phyloP scores from a whole-genome alignment of 1,139 yeast species.

The Nadsonia starkeyi-henricii region DNA sequence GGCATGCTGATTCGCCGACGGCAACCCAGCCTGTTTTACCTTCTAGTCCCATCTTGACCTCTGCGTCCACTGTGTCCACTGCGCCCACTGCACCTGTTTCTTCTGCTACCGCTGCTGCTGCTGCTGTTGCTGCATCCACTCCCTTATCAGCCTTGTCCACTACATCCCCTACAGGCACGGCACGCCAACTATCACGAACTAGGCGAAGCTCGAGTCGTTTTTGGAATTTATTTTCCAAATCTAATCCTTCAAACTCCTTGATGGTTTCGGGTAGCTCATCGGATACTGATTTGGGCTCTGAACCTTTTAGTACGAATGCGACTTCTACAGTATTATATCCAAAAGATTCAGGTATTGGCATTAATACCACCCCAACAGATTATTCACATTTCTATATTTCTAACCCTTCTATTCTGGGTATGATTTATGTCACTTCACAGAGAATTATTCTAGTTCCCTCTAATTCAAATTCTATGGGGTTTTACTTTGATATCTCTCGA shows the following conservation, averaged over 20 bases:
- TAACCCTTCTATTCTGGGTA: conserved; percentile 9
- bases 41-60: no score
- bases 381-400: not conserved
- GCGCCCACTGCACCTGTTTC: not conserved
- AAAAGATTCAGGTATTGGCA: not conserved
- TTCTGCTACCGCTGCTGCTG: no score
- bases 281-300: no score
- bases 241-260: not conserved
- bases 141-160: no score
- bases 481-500: conserved; percentile 15
- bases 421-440: conserved; percentile 20
- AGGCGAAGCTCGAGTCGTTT: not conserved
- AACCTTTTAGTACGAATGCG: no score
- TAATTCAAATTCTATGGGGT: conserved; percentile 11
- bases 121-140: no score
- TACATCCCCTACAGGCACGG: conserved; percentile 12
- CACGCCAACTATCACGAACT: no score
- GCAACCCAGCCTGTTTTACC: no score
- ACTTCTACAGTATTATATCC: no score
- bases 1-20: not conserved
- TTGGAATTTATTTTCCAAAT: not conserved
- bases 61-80: not conserved
- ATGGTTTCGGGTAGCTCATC: no score
- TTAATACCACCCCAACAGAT: not conserved
- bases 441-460: conserved; percentile 19